A percentile compares a stretch with the other conserved stretches of the same genome.
phyloP scores from a whole-genome alignment of 495 filamentous ascomycete species.

The Penicillium malachiteum region DNA sequence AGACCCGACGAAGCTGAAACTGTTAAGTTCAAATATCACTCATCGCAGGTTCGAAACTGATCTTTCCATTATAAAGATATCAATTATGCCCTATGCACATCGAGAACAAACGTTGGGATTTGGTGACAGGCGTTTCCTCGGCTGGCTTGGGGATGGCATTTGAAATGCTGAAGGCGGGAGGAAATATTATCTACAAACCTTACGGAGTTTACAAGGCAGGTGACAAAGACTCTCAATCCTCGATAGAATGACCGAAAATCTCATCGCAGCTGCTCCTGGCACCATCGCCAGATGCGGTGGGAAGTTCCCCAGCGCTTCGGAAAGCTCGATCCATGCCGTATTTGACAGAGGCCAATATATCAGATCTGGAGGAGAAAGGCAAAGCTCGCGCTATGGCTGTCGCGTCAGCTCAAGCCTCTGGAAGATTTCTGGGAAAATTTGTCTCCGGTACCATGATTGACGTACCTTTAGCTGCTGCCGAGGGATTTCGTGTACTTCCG shows the following conservation, averaged over 20 bases:
- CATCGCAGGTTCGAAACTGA: not conserved
- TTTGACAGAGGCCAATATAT: not conserved
- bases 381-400: conserved; percentile 23
- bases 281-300: not conserved
- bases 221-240: not conserved
- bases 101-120: conserved; percentile 39
- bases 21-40: not conserved
- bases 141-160: conserved; percentile 20
- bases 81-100: conserved; percentile 27
- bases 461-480: conserved; percentile 66
- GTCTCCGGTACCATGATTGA: conserved; percentile 51
- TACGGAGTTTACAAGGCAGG: conserved; percentile 25
- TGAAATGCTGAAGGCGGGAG: conserved; percentile 25
- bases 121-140: conserved; percentile 43
- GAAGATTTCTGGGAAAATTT: conserved; percentile 26
- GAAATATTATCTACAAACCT: conserved; percentile 34
- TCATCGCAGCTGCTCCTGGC: no score
- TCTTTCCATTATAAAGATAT: not conserved
- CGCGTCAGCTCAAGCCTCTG: conserved; percentile 28
- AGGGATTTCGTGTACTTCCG: conserved; percentile 81
- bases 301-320: not conserved
- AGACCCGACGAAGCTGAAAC: not conserved
- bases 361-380: not conserved
- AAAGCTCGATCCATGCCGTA: not conserved
- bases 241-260: no score